Base-by-base conservation (phyloP, 306 rosid species). In the Rosa lucieae region DNA sequence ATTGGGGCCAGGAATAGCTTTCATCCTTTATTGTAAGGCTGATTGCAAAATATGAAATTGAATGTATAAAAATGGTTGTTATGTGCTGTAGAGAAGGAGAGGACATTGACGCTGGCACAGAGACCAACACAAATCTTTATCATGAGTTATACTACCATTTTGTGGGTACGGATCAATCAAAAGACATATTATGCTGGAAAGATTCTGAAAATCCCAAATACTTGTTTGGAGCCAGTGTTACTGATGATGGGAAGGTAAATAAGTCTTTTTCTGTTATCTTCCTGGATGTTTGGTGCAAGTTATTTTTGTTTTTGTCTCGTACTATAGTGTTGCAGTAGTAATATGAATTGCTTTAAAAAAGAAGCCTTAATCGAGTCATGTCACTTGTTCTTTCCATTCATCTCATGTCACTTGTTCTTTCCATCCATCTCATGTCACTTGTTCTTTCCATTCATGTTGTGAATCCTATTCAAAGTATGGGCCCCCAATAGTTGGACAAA, bases 151-250 rank as follows among this genome's bases (percentile, higher is more conserved):
- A 87, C 83, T 95, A 95, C 84, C 99, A 95, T 85, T 83, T 90
- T 77, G 79, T 95, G 87, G 97, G 98, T 15, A 90, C 88, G 0
- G 88, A 91, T 86, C 99, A 95, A 66, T 93, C 94, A 0, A 84
- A 90, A 75, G 99, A 95, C 87, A 79, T 95, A 63, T 84, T 95
- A 72, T 91, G 98, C 77, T 95, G 98, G 98, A 91, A 75, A 81
- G 99, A 95, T 81, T 63, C 85, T 77, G 92, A 93, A 23, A 90
- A 91, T 79, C 97, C 99, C 13, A 90, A 89, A 81, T 84, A 88
- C 88, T 4, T 56, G 87, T 95, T 95, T 81, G 85, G 61, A 47
- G 90, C 81, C 5, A 51, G 67, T 76, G 92, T 93, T 79, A 95
- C 98, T 7, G 87, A 88, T 1, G 99, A 95, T 68, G 98, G 98